These are phyloP conservation scores for Avena atlantica DNA, from an alignment of 176 grass and related monocot genomes.

Conservation along the genomic window DNA sequence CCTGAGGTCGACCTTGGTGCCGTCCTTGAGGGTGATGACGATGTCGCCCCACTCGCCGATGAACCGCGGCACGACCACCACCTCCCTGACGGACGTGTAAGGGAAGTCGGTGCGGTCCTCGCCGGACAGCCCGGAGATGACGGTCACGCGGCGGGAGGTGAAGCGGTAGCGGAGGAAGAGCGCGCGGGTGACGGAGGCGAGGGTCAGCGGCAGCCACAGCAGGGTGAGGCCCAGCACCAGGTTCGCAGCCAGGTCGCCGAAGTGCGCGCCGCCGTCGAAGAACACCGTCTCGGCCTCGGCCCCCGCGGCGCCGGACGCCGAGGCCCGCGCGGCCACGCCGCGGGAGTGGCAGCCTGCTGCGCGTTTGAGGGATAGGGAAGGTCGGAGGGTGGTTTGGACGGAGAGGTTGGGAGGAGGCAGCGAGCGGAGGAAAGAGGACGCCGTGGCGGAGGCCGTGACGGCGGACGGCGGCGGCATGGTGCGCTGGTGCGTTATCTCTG, in stretches of 20 bases:
- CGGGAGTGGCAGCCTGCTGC: not conserved
- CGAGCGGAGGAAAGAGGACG: slow-evolving; percentile 17
- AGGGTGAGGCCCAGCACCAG: slow-evolving; percentile 82
- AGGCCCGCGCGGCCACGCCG: slow-evolving; percentile 30
- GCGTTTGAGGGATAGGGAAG: not conserved
- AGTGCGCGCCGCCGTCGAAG: slow-evolving; percentile 95
- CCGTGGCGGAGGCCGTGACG: slow-evolving; percentile 24
- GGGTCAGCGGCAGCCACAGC: slow-evolving; percentile 88
- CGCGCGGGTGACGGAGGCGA: slow-evolving; percentile 84
- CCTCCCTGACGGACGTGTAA: slow-evolving; percentile 71
- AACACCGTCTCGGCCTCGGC: slow-evolving; percentile 61
- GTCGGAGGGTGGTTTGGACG: not conserved
- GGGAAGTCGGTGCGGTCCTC: slow-evolving; percentile 92
- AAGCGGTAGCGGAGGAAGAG: slow-evolving; percentile 93
- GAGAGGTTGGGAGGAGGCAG: slow-evolving; percentile 1
- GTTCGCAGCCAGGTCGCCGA: slow-evolving; percentile 83
- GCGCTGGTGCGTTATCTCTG: slow-evolving; percentile 27
- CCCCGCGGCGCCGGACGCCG: slow-evolving; percentile 29
- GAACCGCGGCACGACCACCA: slow-evolving; percentile 85
- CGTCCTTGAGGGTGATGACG: slow-evolving; percentile 89
- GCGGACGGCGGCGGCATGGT: slow-evolving; percentile 36
- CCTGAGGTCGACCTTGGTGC: slow-evolving; percentile 93
- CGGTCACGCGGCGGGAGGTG: slow-evolving; percentile 81
- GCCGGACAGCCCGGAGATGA: slow-evolving; percentile 83
- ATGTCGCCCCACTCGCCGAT: slow-evolving; percentile 96